These are phyloP conservation scores for Citrus australasica DNA, from an alignment of 345 rosid species.

Conservation along the genomic window DNA sequence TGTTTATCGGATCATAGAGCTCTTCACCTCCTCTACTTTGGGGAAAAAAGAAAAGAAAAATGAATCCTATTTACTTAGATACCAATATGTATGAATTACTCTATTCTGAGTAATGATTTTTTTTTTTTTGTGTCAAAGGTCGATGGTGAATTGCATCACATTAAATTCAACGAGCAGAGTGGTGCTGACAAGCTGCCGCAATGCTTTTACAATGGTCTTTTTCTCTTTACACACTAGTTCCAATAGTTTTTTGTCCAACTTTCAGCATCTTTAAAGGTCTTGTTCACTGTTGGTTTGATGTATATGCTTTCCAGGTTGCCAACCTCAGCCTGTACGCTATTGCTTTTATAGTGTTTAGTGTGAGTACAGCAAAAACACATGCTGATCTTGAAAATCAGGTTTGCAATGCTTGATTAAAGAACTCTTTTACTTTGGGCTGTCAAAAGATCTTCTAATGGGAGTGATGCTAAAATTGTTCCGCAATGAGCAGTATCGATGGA, in stretches of 20 bases:
- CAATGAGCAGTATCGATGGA: constrained; percentile 79
- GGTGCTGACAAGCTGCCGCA: constrained; percentile 82
- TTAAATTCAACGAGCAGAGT: constrained; percentile 87
- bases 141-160: constrained; percentile 90
- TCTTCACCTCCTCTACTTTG: not conserved
- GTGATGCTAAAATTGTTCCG: constrained; percentile 18
- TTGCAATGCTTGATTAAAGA: constrained; percentile 26
- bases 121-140: constrained; percentile 50
- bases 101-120: not conserved
- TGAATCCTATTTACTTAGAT: not conserved
- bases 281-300: constrained; percentile 7
- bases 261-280: not conserved
- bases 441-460: not conserved
- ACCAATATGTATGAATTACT: not conserved
- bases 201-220: constrained; percentile 92
- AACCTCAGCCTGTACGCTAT: constrained; percentile 81
- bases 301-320: constrained; percentile 56
- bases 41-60: not conserved
- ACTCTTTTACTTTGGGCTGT: not conserved
- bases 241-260: constrained; percentile 9
- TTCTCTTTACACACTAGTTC: constrained; percentile 14
- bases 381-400: constrained; percentile 80
- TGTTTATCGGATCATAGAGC: not conserved
- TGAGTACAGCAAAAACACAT: constrained; percentile 42
- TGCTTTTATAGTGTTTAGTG: constrained; percentile 67